Base-by-base conservation (phyloP, 441 rosid genomes). In the Theobroma grandiflorum region DNA sequence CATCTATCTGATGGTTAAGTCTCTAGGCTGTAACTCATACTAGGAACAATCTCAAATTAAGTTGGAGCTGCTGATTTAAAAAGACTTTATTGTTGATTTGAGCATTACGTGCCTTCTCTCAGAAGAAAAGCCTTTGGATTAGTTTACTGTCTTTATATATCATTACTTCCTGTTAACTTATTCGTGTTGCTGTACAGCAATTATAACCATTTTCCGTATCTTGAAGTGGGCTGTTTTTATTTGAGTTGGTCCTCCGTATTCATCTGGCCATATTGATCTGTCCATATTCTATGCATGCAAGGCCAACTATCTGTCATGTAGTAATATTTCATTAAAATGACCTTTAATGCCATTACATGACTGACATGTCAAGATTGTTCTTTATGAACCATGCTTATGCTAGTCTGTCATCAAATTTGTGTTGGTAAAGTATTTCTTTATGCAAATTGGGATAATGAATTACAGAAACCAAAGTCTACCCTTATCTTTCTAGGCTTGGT, bases 121-220 rank as follows among this genome's bases (percentile, higher is more conserved):
- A 43, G 66, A 57, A 38, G 37, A 73, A 73, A 20, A 57, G 66
- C 52, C 66, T 20, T 35, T 53, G 63, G 63, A n/a, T 53, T 72
- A 4, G n/a, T 33, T 22, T 68, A 22, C 72, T 4, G 49, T 45
- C 55, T 67, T 67, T 42, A 20, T 40, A 20, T 67, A 66, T 67
- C 69, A 66, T 40, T 5, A 68, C n/a, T 22, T 47, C 38, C 74
- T 45, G 26, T 65, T 65, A 38, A 37, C 22, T 38, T 65, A 11
- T 6, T 65, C 20, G 14, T 31, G 26, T 33, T 49, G 45, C 61
- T 33, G 50, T 40, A 71, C 45, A 50, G 50, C 26, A 8, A 18
- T n/a, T 50, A 61, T 68, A 20, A 43, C 22, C 10, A 2, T 20
- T 68, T 6, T 8, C 72, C 72, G 20, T 26, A 31, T 71, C 59